phyloP scores from a whole-genome alignment of 108 stramenopile genomes.

The Parmales sp. region DNA sequence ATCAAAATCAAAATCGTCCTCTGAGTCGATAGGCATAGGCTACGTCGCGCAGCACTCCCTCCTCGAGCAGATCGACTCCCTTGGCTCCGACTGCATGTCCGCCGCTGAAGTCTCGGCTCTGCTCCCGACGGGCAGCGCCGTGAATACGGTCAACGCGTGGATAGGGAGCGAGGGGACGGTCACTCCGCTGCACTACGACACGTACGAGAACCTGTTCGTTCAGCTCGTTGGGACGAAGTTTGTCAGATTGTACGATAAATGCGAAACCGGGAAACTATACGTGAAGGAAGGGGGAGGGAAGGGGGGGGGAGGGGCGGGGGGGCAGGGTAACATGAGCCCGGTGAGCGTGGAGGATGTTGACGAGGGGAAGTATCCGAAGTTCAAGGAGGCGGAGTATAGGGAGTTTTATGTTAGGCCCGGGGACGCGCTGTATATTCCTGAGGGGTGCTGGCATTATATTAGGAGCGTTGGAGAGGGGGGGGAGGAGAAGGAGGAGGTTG shows the following conservation, averaged over 20 bases:
- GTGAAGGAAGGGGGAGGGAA: constrained; percentile 38
- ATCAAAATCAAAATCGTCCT: too few species aligned
- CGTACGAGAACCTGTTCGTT: constrained; percentile 60
- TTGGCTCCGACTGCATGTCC: too few species aligned
- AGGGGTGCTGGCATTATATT: constrained; percentile 53
- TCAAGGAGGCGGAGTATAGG: constrained; percentile 23
- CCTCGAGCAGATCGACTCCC: constrained; percentile 50
- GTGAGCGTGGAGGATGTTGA: constrained; percentile 52
- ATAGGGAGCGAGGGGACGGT: constrained; percentile 55
- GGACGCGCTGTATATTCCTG: constrained; percentile 53
- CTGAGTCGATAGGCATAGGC: constrained; percentile 24
- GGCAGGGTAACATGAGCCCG: constrained; percentile 56
- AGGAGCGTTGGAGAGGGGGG: too few species aligned
- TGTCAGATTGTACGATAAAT: constrained; percentile 47
- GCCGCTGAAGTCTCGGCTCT: too few species aligned
- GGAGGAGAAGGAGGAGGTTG: too few species aligned
- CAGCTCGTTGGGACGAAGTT: constrained; percentile 71
- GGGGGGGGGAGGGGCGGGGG: constrained; percentile 36
- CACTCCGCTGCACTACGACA: constrained; percentile 62
- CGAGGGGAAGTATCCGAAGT: constrained; percentile 26
- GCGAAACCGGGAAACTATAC: constrained; percentile 34
- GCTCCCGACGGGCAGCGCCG: too few species aligned
- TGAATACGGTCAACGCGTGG: constrained; percentile 42
- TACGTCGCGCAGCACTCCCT: constrained; percentile 53
- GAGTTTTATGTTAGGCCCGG: constrained; percentile 48